These are phyloP conservation scores for Euphorbia tirucalli DNA, from an alignment of 345 rosid species.

Conservation along the genomic window DNA sequence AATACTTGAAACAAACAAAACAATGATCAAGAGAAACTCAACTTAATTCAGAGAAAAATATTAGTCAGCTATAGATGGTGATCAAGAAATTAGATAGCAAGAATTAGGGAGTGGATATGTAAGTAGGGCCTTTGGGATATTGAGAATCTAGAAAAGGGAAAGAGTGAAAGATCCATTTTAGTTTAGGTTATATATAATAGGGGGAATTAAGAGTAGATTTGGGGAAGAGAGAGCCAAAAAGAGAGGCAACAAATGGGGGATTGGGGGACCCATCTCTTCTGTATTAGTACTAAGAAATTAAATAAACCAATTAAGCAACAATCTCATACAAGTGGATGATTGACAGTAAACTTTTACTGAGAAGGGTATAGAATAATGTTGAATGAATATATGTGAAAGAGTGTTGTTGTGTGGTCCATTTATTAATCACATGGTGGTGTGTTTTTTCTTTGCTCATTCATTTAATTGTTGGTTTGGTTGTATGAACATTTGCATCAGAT, in stretches of 20 bases:
- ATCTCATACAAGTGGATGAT: too few species aligned
- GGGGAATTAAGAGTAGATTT: constrained; percentile 25
- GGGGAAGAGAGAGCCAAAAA: constrained; percentile 17
- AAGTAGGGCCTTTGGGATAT: not conserved
- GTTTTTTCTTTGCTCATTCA: too few species aligned
- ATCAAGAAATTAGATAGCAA: not conserved
- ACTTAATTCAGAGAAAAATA: too few species aligned
- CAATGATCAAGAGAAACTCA: not conserved
- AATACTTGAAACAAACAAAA: not conserved
- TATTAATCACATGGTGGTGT: too few species aligned
- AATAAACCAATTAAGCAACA: not conserved
- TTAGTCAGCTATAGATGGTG: not conserved
- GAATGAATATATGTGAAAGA: too few species aligned
- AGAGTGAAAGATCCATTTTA: constrained; percentile 8
- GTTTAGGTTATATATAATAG: too few species aligned
- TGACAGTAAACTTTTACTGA: too few species aligned
- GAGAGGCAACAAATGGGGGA: not conserved
- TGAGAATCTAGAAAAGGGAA: constrained; percentile 16
- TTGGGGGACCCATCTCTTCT: not conserved
- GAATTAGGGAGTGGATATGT: not conserved
- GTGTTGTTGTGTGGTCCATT: too few species aligned
- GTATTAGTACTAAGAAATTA: too few species aligned
- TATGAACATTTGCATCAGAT: constrained; percentile 13
- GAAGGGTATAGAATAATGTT: too few species aligned
- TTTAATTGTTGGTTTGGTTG: too few species aligned